phyloP scores from a whole-genome alignment of 169 alveolate species.

The Cryptosporidium meleagridis region DNA sequence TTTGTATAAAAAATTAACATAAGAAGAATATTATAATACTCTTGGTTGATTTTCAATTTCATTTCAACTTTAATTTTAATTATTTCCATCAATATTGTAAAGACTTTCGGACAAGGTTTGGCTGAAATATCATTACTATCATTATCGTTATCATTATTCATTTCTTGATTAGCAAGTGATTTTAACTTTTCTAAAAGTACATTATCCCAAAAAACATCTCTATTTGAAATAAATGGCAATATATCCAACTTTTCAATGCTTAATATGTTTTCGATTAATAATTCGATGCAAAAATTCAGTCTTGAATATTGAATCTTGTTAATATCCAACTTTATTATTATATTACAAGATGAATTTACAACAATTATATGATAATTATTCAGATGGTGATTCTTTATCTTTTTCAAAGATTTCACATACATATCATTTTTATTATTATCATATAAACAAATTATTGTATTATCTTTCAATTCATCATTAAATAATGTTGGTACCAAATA shows the following conservation, averaged over 20 bases:
- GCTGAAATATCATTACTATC: neutral
- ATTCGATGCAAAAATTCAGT: neutral
- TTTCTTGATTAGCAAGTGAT: constrained; percentile 13
- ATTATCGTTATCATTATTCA: neutral
- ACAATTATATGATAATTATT: neutral
- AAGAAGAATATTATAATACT: constrained; percentile 2
- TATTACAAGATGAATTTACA: constrained; percentile 8
- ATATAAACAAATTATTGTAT: constrained; percentile 33
- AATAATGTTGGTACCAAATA: constrained; percentile 61
- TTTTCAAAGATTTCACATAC: neutral
- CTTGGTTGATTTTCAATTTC: neutral
- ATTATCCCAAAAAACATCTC: constrained; percentile 17
- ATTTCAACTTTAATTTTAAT: constrained; percentile 16
- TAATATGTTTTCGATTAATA: neutral
- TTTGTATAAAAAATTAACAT: neutral
- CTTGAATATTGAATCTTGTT: constrained; percentile 33
- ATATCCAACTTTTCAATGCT: constrained; percentile 21
- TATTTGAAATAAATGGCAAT: constrained; percentile 29
- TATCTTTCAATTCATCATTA: constrained; percentile 21
- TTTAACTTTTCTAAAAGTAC: neutral
- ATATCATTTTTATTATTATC: neutral
- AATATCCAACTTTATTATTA: neutral
- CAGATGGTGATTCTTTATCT: neutral
- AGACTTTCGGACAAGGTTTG: neutral
- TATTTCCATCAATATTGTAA: constrained; percentile 27